phyloP scores from a whole-genome alignment of 257 asterid species.

The Nicotiana sylvestris region DNA sequence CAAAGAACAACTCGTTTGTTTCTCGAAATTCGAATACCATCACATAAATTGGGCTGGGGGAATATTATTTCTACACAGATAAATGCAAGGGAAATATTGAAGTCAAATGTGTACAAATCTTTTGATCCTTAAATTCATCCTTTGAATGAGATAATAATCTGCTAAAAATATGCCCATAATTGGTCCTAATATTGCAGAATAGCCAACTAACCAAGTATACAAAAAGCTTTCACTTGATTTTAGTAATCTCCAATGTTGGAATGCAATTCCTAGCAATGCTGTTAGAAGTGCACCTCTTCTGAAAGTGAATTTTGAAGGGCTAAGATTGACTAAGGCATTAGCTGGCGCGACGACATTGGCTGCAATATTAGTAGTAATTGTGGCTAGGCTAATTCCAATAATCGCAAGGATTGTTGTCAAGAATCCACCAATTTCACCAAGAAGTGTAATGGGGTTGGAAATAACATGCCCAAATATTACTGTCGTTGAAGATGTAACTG shows the following conservation, averaged over 20 bases:
- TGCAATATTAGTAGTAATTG: conserved; percentile 81
- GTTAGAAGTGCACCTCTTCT: conserved; percentile 64
- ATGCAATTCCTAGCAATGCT: conserved; percentile 69
- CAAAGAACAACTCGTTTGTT: too few relatives aligned
- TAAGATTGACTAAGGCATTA: conserved; percentile 71
- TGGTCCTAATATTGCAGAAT: conserved; percentile 83
- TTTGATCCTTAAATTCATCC: conserved; percentile 29
- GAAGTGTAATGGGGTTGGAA: conserved; percentile 67
- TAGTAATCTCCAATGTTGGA: conserved; percentile 88
- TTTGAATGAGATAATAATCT: conserved; percentile 60
- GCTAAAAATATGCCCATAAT: conserved; percentile 61
- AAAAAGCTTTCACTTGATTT: conserved; percentile 83
- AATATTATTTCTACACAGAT: too few relatives aligned
- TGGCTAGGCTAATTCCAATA: conserved; percentile 71
- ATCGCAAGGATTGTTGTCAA: conserved; percentile 60
- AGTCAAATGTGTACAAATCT: conserved; percentile 41
- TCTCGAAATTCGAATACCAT: too few relatives aligned
- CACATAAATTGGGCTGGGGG: too few relatives aligned
- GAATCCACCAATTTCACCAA: conserved; percentile 71
- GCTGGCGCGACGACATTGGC: conserved; percentile 97
- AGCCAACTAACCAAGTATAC: conserved; percentile 87
- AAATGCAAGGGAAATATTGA: too few relatives aligned
- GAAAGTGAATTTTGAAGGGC: conserved; percentile 67
- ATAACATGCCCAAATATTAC: conserved; percentile 67
- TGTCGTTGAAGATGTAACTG: conserved; percentile 84